A percentile compares a stretch with the other conserved stretches of the same genome.
Conservation (phyloP, 164 flowering plant species). For the Umbellularia californica region DNA sequence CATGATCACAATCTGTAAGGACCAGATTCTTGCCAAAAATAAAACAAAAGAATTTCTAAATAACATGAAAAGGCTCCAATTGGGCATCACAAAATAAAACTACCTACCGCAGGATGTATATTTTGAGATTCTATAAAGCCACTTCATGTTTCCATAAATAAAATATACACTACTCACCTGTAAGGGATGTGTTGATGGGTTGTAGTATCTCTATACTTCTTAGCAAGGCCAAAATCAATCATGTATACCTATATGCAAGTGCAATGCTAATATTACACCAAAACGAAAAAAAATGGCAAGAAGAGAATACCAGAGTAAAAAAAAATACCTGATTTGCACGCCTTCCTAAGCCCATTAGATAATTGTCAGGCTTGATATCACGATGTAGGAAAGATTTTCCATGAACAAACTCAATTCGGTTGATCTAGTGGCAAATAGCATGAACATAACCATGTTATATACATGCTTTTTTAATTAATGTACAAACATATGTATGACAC, state of each 20-base stretch:
- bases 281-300: background rate
- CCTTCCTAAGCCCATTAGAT: constrained; percentile 89
- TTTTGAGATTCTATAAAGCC: no score
- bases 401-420: constrained; percentile 84
- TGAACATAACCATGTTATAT: background rate
- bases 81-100: no score
- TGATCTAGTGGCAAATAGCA: constrained; percentile 40
- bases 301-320: background rate
- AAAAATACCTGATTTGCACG: constrained; percentile 76
- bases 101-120: no score
- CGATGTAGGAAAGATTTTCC: constrained; percentile 76
- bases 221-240: constrained; percentile 64
- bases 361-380: constrained; percentile 88
- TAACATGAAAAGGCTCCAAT: no score
- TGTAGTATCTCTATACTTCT: constrained; percentile 56
- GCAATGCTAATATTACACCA: background rate
- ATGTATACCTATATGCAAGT: constrained; percentile 38
- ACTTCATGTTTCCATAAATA: no score
- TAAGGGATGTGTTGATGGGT: constrained; percentile 79
- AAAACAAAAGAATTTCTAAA: no score
- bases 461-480: background rate
- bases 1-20: no score
- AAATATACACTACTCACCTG: constrained; percentile 38
- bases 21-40: no score
- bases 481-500: background rate